Evolutionary conservation across 2,329 filamentous ascomycete species (phyloP).

Genomic region (Aspergillus spinulosporus): DNA sequence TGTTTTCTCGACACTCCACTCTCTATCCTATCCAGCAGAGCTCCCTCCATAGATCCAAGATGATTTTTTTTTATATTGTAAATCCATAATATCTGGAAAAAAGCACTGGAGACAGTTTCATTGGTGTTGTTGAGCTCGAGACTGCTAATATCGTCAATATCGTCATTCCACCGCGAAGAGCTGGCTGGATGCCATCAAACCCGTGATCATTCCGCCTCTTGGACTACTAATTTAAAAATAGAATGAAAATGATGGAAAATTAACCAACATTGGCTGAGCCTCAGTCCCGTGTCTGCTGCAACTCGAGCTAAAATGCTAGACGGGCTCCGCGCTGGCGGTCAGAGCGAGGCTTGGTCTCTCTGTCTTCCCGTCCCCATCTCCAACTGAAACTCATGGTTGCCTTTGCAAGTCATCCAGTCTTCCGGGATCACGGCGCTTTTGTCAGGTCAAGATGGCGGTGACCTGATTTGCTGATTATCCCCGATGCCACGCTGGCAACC

Average conservation of each 20-base stretch:
- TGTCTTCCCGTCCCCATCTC: background rate
- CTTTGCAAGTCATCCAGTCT: slow-evolving; percentile 5
- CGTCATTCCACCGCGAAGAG: background rate
- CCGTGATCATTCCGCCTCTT: background rate
- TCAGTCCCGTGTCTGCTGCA: background rate
- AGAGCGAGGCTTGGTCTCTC: background rate
- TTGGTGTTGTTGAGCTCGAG: too few species aligned
- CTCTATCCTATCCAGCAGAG: too few species aligned
- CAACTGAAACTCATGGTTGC: background rate
- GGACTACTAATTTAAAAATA: background rate
- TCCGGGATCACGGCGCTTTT: slow-evolving; percentile 7
- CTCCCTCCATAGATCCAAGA: too few species aligned
- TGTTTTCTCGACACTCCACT: too few species aligned
- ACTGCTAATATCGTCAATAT: background rate
- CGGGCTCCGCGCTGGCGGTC: slow-evolving; percentile 11
- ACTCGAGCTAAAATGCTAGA: background rate
- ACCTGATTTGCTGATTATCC: slow-evolving; percentile 14
- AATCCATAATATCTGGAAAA: too few species aligned
- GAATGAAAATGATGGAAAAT: background rate
- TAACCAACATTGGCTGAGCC: background rate
- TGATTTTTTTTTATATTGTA: too few species aligned
- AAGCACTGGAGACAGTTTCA: too few species aligned
- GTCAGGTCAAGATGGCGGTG: background rate
- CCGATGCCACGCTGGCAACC: slow-evolving; percentile 32
- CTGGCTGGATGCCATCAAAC: background rate